Conservation (phyloP, 306 rosid species). For the Corylus americana region DNA sequence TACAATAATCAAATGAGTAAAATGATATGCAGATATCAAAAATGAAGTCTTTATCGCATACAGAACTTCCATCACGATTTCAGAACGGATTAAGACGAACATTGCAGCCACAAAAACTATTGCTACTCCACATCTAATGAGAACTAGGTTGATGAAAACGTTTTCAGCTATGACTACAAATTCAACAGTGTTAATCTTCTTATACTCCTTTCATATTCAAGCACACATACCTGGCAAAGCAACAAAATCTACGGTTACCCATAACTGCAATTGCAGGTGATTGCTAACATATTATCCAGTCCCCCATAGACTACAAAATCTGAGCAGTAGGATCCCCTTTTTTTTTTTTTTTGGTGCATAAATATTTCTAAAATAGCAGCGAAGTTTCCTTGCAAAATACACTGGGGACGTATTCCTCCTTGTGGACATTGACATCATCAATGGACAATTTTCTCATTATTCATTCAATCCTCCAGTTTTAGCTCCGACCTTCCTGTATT, state of each 20-base stretch:
- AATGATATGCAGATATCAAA: neutral
- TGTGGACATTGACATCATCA: neutral
- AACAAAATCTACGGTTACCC: neutral
- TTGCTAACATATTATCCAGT: neutral
- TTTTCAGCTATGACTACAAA: neutral
- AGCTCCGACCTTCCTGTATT: neutral
- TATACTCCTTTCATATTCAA: neutral
- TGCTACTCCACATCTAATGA: neutral
- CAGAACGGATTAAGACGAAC: neutral
- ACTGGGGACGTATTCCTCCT: neutral
- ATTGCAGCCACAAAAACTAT: neutral
- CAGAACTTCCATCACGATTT: neutral
- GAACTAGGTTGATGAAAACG: neutral
- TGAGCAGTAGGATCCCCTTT: neutral
- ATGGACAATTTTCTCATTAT: neutral
- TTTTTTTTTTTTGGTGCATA: too few species aligned
- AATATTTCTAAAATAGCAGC: too few species aligned
- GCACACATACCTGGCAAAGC: neutral
- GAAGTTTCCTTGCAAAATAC: neutral
- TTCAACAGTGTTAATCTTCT: neutral
- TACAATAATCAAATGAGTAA: neutral
- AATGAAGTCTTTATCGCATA: neutral
- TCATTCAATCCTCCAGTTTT: constrained; percentile 6
- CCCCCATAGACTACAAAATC: neutral
- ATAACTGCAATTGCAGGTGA: neutral